Evolutionary conservation across 495 filamentous ascomycete species (phyloP).

Genomic region (Penicillium dipodomyicola): DNA sequence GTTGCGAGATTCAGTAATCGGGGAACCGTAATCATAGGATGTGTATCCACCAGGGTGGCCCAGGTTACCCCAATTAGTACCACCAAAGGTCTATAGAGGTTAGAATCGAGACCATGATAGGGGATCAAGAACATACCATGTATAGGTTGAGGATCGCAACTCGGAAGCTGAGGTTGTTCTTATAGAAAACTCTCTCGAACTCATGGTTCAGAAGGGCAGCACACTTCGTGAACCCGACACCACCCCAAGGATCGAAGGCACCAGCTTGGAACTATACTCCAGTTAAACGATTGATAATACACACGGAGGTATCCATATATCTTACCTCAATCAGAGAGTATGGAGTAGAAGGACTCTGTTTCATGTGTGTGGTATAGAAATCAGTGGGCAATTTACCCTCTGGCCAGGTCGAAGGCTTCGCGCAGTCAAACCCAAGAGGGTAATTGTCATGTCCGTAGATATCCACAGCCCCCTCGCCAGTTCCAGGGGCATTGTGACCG

Average conservation of each 20-base stretch:
- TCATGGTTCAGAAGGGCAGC: slow-evolving; percentile 61
- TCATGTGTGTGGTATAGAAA: slow-evolving; percentile 47
- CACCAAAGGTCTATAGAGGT: slow-evolving; percentile 57
- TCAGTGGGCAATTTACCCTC: slow-evolving; percentile 43
- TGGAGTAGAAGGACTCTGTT: slow-evolving; percentile 63
- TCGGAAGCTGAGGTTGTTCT: slow-evolving; percentile 68
- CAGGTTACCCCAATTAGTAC: slow-evolving; percentile 85
- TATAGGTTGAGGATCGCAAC: slow-evolving; percentile 63
- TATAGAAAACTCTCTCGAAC: slow-evolving; percentile 77
- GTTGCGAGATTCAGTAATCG: slow-evolving; percentile 64
- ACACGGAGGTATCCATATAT: not conserved
- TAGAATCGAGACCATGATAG: not conserved
- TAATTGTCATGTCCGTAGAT: slow-evolving; percentile 79
- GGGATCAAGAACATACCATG: slow-evolving; percentile 51
- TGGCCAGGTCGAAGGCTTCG: slow-evolving; percentile 52
- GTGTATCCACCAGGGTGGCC: slow-evolving; percentile 72
- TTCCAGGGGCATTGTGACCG: slow-evolving; percentile 66
- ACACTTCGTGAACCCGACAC: slow-evolving; percentile 63
- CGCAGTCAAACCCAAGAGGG: slow-evolving; percentile 64
- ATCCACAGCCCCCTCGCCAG: slow-evolving; percentile 61
- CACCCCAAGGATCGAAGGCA: slow-evolving; percentile 75
- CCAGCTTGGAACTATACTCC: slow-evolving; percentile 64
- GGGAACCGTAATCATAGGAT: slow-evolving; percentile 69
- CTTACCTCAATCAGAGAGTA: slow-evolving; percentile 63
- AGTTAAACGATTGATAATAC: slow-evolving; percentile 14